phyloP scores from a whole-genome alignment of 2,329 filamentous ascomycete species.

The Teratosphaeria gauchensis region DNA sequence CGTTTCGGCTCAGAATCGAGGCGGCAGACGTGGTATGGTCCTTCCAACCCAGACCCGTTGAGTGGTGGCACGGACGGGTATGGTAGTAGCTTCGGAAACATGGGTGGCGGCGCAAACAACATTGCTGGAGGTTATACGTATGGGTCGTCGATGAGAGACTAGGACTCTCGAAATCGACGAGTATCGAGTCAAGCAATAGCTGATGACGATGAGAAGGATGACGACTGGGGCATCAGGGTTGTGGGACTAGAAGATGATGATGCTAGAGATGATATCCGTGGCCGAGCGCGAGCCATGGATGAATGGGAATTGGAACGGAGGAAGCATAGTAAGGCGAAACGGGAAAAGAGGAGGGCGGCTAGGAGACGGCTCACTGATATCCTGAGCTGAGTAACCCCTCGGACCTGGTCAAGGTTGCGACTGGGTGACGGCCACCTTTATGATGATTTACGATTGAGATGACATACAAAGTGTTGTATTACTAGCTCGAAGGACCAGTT shows the following conservation, averaged over 20 bases:
- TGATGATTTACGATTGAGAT: neutral
- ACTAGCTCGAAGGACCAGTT: neutral
- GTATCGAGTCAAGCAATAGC: neutral
- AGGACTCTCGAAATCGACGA: neutral
- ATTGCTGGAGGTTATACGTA: slow-evolving; percentile 1
- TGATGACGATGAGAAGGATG: neutral
- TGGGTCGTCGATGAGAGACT: slow-evolving; percentile 2
- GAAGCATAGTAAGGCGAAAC: neutral
- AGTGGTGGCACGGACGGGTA: slow-evolving; percentile 6
- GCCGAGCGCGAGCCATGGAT: neutral
- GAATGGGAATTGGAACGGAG: neutral
- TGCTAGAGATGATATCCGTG: neutral
- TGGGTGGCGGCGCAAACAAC: neutral
- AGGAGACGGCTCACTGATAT: neutral
- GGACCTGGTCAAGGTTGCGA: neutral
- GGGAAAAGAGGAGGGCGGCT: neutral
- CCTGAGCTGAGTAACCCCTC: neutral
- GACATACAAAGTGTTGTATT: neutral
- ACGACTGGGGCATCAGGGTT: neutral
- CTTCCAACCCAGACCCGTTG: neutral
- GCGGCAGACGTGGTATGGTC: slow-evolving; percentile 1
- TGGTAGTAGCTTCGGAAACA: slow-evolving; percentile 1
- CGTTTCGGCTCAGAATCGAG: neutral
- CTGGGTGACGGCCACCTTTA: neutral
- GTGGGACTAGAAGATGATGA: neutral